These are phyloP conservation scores for Periconia sp. DNA, from an alignment of 2,329 filamentous ascomycete genomes.

Conservation along the genomic window DNA sequence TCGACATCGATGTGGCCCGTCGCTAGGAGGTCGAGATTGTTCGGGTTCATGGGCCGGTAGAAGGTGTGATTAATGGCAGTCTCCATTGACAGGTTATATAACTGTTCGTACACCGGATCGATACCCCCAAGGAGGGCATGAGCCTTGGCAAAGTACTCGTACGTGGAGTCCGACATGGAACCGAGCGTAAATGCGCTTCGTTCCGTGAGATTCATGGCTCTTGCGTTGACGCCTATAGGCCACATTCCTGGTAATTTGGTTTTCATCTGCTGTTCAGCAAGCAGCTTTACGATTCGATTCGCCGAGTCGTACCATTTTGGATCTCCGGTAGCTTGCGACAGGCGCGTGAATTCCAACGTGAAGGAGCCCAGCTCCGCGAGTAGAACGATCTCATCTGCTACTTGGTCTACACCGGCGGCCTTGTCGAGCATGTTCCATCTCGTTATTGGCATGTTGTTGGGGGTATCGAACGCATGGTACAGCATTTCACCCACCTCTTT, in stretches of 20 bases:
- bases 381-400: constrained; percentile 45
- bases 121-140: constrained; percentile 50
- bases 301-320: constrained; percentile 51
- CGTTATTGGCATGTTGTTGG: constrained; percentile 80
- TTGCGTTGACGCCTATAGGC: constrained; percentile 49
- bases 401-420: constrained; percentile 40
- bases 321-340: constrained; percentile 50
- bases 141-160: constrained; percentile 50
- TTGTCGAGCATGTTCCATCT: constrained; percentile 47
- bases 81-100: constrained; percentile 57
- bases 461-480: constrained; percentile 84
- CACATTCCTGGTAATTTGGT: constrained; percentile 52
- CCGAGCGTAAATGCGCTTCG: constrained; percentile 40
- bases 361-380: constrained; percentile 52
- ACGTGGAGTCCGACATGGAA: constrained; percentile 41
- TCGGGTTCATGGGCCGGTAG: constrained; percentile 53
- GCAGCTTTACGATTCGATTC: constrained; percentile 44
- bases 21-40: constrained; percentile 50
- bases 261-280: constrained; percentile 46
- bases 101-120: constrained; percentile 49
- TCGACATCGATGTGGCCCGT: constrained; percentile 47
- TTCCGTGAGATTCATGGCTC: constrained; percentile 43
- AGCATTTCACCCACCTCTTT: constrained; percentile 77
- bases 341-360: constrained; percentile 51
- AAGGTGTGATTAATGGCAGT: constrained; percentile 50